Evolutionary conservation across 2,329 filamentous ascomycete species (phyloP), one percentile per base, ranked within the genome.

Genomic region (Teratosphaeria viscida): DNA sequence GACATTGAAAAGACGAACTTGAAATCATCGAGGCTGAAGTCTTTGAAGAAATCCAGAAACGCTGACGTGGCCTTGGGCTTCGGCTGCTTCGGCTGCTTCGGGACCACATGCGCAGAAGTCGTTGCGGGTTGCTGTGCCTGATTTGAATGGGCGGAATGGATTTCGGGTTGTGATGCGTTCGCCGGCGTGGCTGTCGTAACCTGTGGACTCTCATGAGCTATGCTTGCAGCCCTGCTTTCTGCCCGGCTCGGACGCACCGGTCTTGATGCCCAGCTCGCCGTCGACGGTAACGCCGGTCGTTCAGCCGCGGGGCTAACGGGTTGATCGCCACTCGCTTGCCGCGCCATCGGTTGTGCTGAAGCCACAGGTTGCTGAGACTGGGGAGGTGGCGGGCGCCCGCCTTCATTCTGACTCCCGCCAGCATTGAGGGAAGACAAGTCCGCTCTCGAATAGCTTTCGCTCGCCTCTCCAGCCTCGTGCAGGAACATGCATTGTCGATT

Each of bases 401-500:
- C 60, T 35, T 86, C 85, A 39, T 87, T 83, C 71, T 86, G 90
- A 1, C 88, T 91, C 63, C 87, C 89, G 59, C 91, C 86, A 61
- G 89, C 92, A 69, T 96, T 97, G 80, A 96, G 89, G 19, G 92
- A 95, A 1, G 92, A 97, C 43, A 97, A 77, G 73, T 96, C 92
- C 72, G 96, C 91, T 55, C 94, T 84, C 8, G 90, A 95, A 72
- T 96, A 97, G 75, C 91, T 96, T 70, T 97, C 92, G 66, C 94
- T 92, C 67, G 96, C 94, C 70, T 99, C 94, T n/a, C 94, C 95
- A 47, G 94, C 89, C 75, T 99, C 95, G 71, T 99, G 94, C 56
- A 99, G 77, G 74, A 99, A 99, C 84, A 96, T 99, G 78, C 94
- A 99, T 63, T 94, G 92, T 57, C 92, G 86, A 70, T 99, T 99